Evolutionary conservation across 2,329 filamentous ascomycete species (phyloP).

Genomic region (Claviceps pusilla): DNA sequence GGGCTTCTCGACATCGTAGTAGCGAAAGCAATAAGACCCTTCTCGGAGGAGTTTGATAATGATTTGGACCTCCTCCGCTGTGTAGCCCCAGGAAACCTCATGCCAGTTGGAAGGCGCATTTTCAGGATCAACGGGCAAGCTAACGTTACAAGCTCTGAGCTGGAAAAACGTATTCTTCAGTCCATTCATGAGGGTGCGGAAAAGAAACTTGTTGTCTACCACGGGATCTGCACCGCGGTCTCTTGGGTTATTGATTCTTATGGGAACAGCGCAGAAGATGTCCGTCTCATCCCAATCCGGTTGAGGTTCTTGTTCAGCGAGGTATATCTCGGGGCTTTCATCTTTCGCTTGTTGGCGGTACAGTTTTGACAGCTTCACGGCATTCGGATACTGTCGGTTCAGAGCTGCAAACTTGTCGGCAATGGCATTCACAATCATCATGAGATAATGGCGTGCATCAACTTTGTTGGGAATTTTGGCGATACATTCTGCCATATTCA

Average conservation of each 20-base stretch:
- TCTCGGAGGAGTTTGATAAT: slow-evolving; percentile 96
- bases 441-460: slow-evolving; percentile 85
- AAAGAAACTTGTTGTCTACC: slow-evolving; percentile 92
- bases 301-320: slow-evolving; percentile 63
- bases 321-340: slow-evolving; percentile 55
- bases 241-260: slow-evolving; percentile 83
- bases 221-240: slow-evolving; percentile 84
- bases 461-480: slow-evolving; percentile 84
- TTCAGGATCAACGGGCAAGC: slow-evolving; percentile 53
- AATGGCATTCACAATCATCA: slow-evolving; percentile 95
- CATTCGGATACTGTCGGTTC: slow-evolving; percentile 91
- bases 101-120: slow-evolving; percentile 83
- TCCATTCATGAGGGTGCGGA: slow-evolving; percentile 90
- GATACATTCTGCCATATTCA: slow-evolving; percentile 98
- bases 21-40: slow-evolving; percentile 88
- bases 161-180: slow-evolving; percentile 96
- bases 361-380: slow-evolving; percentile 76
- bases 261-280: slow-evolving; percentile 90
- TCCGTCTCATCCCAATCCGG: slow-evolving; percentile 98
- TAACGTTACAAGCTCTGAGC: slow-evolving; percentile 74
- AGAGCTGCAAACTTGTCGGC: slow-evolving; percentile 96
- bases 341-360: slow-evolving; percentile 56
- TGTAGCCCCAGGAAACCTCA: slow-evolving; percentile 91
- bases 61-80: slow-evolving; percentile 89
- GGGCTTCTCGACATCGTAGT: slow-evolving; percentile 82